Evolutionary conservation across 345 rosid species (phyloP), one percentile per base, ranked within the genome.

Genomic region (Citrus trifoliata): DNA sequence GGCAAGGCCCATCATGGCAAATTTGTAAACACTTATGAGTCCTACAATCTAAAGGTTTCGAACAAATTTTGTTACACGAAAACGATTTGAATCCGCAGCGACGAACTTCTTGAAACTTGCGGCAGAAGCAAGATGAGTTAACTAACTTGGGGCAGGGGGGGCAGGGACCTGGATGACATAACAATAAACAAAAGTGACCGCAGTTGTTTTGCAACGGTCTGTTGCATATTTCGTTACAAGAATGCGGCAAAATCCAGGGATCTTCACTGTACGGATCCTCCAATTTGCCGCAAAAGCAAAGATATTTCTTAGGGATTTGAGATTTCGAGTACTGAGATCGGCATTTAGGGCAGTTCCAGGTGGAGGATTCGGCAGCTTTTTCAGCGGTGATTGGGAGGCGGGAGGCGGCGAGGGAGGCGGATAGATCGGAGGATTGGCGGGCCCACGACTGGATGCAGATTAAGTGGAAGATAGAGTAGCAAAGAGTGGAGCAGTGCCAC

Each of bases 151-250:
- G 98, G 76, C 98, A 95, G 55, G 98, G 79, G 0, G 99, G 96
- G 79, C 97, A 92, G 30, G 98, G 95, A 12, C 98, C 99, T 2
- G 99, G 98, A 67, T 95, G 99, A 56, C 94, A 93, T 18, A 95
- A 82, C 9, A 95, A 81, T 78, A 95, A 83, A 65, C 99, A 93
- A 70, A 81, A 85, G 75, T 95, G 98, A 4, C 98, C 98, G 37
- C 97, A 95, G 30, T 83, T 85, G 64, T 87, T 71, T 67, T 86
- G 86, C 87, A 95, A 80, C 13, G 90, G 88, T 13, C 98, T 80
- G 30, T 83, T 74, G 66, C 99, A 93, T 25, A 95, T 83, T 78
- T 93, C 99, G 0, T 97, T 94, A 58, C 99, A 93, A 59, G 99
- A 95, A 82, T 95, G 99, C 4, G 99, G 98, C 58, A 93, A 69